Conservation (phyloP, 106 monocot genomes). For the Cymbidium sinense region DNA sequence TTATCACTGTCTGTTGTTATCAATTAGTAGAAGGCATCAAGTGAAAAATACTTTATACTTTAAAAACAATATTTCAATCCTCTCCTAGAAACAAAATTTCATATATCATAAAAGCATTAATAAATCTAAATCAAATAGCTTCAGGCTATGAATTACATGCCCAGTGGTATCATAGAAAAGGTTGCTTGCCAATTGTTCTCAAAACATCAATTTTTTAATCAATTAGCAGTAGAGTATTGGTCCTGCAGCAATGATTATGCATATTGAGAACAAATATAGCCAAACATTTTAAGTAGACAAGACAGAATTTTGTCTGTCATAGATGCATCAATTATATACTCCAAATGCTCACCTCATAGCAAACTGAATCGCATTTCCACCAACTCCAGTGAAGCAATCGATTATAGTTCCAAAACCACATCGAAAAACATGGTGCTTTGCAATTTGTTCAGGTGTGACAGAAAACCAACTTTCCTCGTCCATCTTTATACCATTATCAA, state of each 20-base stretch:
- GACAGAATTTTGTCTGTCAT: not conserved
- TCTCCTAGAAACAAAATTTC: not conserved
- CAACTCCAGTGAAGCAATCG: conserved; percentile 90
- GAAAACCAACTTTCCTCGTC: conserved; percentile 99
- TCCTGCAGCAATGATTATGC: not conserved
- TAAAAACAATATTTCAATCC: not conserved
- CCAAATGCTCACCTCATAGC: conserved; percentile 51
- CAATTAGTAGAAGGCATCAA: not conserved
- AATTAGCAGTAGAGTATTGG: not conserved
- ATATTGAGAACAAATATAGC: not conserved
- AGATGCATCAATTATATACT: not conserved
- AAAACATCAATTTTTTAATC: not conserved
- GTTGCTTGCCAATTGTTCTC: not conserved
- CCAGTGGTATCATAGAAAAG: not conserved
- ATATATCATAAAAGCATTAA: not conserved
- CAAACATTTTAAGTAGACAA: not conserved
- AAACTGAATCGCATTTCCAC: conserved; percentile 97
- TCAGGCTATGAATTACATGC: not conserved
- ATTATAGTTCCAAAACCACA: conserved; percentile 52
- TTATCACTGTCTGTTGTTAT: not conserved
- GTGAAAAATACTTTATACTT: not conserved
- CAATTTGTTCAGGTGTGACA: conserved; percentile 87
- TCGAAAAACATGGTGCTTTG: conserved; percentile 86
- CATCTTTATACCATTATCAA: conserved; percentile 87
- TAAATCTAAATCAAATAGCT: not conserved